phyloP scores from a whole-genome alignment of 331 rosid genomes.

The Dryas integrifolia region DNA sequence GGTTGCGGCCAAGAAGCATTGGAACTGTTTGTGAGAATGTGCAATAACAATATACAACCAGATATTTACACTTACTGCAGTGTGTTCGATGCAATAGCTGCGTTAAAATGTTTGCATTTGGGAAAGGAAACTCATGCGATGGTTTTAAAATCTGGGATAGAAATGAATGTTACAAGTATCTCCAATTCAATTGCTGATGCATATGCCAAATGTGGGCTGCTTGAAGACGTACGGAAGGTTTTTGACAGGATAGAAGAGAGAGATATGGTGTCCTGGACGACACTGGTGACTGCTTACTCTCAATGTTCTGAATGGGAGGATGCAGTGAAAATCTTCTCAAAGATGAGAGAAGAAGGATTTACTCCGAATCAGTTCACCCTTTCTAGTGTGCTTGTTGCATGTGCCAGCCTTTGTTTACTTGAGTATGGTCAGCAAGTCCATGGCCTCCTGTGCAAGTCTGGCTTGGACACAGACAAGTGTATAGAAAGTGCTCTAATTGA shows the following conservation, averaged over 20 bases:
- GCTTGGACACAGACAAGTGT: constrained; percentile 51
- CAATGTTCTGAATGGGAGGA: constrained; percentile 60
- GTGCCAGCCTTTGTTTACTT: constrained; percentile 60
- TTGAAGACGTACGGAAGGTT: constrained; percentile 53
- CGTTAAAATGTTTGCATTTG: constrained; percentile 34
- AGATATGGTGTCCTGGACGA: constrained; percentile 78
- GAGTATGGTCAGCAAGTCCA: constrained; percentile 68
- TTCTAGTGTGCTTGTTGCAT: constrained; percentile 56
- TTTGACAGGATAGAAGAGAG: constrained; percentile 61
- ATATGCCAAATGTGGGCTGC: constrained; percentile 55
- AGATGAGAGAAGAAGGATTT: constrained; percentile 52
- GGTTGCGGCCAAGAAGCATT: constrained; percentile 52
- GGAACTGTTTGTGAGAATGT: constrained; percentile 56
- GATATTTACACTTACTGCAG: constrained; percentile 68
- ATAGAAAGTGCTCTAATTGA: constrained; percentile 69
- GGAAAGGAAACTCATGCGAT: constrained; percentile 47
- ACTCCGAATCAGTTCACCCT: constrained; percentile 62
- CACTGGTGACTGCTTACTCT: constrained; percentile 59
- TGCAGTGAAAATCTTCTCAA: constrained; percentile 61
- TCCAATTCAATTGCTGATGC: constrained; percentile 63
- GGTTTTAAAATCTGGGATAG: constrained; percentile 53
- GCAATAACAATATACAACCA: constrained; percentile 39
- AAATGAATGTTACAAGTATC: constrained; percentile 34
- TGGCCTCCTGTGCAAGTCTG: constrained; percentile 55
- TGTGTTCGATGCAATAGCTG: constrained; percentile 58